Evolutionary conservation across 306 rosid genomes (phyloP).

Genomic region (Geum urbanum): DNA sequence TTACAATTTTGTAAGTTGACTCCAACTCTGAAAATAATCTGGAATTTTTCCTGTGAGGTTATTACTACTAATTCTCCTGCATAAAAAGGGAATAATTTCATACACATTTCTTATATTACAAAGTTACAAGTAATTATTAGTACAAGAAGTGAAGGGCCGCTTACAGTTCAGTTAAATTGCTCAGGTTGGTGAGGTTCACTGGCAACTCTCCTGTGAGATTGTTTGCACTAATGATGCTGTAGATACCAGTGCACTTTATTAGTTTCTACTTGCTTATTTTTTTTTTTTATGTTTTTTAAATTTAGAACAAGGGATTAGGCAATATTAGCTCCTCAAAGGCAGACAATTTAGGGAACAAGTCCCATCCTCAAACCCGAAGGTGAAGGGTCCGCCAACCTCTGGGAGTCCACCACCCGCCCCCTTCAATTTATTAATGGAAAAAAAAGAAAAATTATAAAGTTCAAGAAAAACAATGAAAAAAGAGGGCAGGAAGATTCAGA

Average conservation of each 20-base stretch:
- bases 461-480: too few relatives aligned
- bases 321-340: too few relatives aligned
- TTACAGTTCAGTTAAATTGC: constrained; percentile 21
- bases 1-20: constrained; percentile 18
- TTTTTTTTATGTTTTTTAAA: neutral
- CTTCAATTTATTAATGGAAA: too few relatives aligned
- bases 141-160: too few relatives aligned
- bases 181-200: neutral
- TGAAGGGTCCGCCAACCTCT: too few relatives aligned
- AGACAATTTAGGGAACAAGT: too few relatives aligned
- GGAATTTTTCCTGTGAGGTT: constrained; percentile 33
- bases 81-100: neutral
- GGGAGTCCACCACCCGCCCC: too few relatives aligned
- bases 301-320: neutral
- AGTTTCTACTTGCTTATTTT: neutral
- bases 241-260: neutral
- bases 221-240: constrained; percentile 20
- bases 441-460: too few relatives aligned
- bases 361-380: too few relatives aligned
- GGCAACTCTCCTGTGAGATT: constrained; percentile 32
- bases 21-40: neutral
- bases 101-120: too few relatives aligned
- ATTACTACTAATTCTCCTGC: constrained; percentile 32
- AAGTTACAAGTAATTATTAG: too few relatives aligned
- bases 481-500: too few relatives aligned